A percentile compares a stretch with the other conserved stretches of the same genome.
Conservation (phyloP, 805 yeast species). For the Martiniozyma abietophila region DNA sequence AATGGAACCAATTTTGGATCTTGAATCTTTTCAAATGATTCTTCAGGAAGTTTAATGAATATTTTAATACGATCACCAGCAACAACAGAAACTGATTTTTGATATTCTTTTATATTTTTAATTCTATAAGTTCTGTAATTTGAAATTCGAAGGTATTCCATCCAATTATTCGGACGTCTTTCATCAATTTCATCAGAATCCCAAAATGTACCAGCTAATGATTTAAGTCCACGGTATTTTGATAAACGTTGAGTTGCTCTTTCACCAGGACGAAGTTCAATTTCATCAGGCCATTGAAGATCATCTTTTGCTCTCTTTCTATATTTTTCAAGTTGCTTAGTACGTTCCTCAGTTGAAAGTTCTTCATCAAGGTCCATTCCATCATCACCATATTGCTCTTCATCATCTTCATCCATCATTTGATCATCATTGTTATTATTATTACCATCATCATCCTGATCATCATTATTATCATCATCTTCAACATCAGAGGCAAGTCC, state of each 20-base stretch:
- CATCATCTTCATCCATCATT: slow-evolving; percentile 2
- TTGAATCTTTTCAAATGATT: slow-evolving; percentile 34
- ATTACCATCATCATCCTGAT: slow-evolving; percentile 22
- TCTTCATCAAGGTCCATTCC: slow-evolving; percentile 60
- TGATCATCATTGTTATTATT: slow-evolving; percentile 6
- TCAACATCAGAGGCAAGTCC: slow-evolving; percentile 28
- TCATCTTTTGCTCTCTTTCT: slow-evolving; percentile 71
- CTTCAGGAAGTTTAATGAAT: slow-evolving; percentile 47
- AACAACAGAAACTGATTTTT: slow-evolving; percentile 34
- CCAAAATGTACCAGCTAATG: slow-evolving; percentile 76
- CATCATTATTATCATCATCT: slow-evolving; percentile 33
- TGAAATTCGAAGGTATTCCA: slow-evolving; percentile 59
- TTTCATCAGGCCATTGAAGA: slow-evolving; percentile 90
- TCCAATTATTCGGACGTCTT: slow-evolving; percentile 67
- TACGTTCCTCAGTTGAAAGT: slow-evolving; percentile 73
- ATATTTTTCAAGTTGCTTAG: slow-evolving; percentile 60
- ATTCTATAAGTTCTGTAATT: slow-evolving; percentile 72
- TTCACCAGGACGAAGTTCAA: slow-evolving; percentile 71
- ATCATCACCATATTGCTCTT: slow-evolving; percentile 32
- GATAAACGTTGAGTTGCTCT: slow-evolving; percentile 66
- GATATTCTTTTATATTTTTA: slow-evolving; percentile 52
- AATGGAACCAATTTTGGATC: slow-evolving; percentile 41
- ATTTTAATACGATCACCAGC: slow-evolving; percentile 63
- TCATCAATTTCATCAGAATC: slow-evolving; percentile 76
- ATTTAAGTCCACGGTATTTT: slow-evolving; percentile 82